Evolutionary conservation across 1,284 basidiomycete species (phyloP).

Genomic region (Ganoderma lingzhi): DNA sequence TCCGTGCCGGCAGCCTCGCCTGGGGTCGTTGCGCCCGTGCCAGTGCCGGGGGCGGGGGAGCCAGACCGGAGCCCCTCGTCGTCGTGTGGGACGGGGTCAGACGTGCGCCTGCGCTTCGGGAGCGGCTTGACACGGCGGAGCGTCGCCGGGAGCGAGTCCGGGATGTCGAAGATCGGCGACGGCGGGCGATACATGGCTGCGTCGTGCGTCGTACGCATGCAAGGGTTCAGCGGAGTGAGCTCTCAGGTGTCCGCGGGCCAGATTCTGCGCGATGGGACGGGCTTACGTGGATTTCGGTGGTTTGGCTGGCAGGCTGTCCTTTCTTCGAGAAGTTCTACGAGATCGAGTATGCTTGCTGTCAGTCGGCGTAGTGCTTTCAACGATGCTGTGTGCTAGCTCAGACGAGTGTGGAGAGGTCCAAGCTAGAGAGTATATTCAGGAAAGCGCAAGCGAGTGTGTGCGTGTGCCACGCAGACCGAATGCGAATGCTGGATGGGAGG

Average conservation of each 20-base stretch:
- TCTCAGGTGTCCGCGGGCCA: neutral
- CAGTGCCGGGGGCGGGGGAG: constrained; percentile 16
- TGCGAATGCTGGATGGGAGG: constrained; percentile 17
- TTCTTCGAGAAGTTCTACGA: neutral
- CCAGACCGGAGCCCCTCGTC: constrained; percentile 20
- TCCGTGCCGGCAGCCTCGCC: neutral
- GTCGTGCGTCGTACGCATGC: neutral
- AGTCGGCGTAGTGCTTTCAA: neutral
- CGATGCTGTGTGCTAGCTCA: neutral
- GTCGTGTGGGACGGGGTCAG: constrained; percentile 38
- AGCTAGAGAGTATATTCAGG: constrained; percentile 6
- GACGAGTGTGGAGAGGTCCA: constrained; percentile 7
- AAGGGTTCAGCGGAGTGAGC: neutral
- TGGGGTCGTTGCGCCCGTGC: constrained; percentile 4
- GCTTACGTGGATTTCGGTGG: constrained; percentile 15
- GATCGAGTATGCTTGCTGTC: constrained; percentile 8
- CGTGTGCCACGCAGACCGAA: constrained; percentile 17
- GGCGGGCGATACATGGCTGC: constrained; percentile 53
- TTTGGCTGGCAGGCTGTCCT: constrained; percentile 4
- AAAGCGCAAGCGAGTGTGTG: constrained; percentile 19
- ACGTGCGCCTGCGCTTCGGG: constrained; percentile 73
- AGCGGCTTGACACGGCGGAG: constrained; percentile 75
- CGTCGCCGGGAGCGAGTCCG: constrained; percentile 57
- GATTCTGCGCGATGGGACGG: constrained; percentile 11
- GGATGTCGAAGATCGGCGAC: constrained; percentile 67